Evolutionary conservation across 345 rosid species (phyloP), one percentile per base, ranked within the genome.

Genomic region (Erodium maritimum): DNA sequence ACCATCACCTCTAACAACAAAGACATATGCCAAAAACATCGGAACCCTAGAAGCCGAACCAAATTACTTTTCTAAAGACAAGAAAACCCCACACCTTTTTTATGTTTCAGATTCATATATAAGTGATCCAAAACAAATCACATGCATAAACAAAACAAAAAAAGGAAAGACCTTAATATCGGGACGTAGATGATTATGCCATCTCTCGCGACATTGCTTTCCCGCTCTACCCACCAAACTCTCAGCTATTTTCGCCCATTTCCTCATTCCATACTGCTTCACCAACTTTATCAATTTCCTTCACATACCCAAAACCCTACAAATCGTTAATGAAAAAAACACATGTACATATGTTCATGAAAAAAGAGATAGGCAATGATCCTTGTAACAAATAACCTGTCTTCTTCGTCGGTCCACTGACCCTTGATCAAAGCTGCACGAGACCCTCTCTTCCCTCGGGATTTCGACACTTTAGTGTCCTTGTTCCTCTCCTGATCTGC

Each of bases 121-220:
- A n/a, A 17, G 1, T n/a, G 4, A 17, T 51, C 19, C 19, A 51
- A 51, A 25, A 59, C 0, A 29, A 4, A 19, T 50, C 37, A 12
- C 19, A 20, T 48, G 23, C 20, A 23, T 22, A 33, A n/a, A n/a
- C n/a, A n/a, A n/a, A n/a, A 53, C 25, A 45, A 17, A 57, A 25
- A 23, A 50, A 54, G 17, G 23, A 51, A 21, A 52, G 64, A 85
- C 99, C 94, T 84, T 91, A 62, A 91, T 88, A 73, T 91, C 82
- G 20, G 98, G 96, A 18, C 95, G 82, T 63, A 91, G 73, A 82
- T 91, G 96, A 67, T 91, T 91, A 75, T 91, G 96, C 99, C 99
- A 91, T 74, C 98, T 79, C 71, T 91, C 98, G 3, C 96, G 85
- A 65, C 99, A 91, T 69, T 89, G 99, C 70, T 91, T 91, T 34